These are phyloP conservation scores for Plasmodium inui DNA, from an alignment of 169 alveolate genomes.

Conservation along the genomic window DNA sequence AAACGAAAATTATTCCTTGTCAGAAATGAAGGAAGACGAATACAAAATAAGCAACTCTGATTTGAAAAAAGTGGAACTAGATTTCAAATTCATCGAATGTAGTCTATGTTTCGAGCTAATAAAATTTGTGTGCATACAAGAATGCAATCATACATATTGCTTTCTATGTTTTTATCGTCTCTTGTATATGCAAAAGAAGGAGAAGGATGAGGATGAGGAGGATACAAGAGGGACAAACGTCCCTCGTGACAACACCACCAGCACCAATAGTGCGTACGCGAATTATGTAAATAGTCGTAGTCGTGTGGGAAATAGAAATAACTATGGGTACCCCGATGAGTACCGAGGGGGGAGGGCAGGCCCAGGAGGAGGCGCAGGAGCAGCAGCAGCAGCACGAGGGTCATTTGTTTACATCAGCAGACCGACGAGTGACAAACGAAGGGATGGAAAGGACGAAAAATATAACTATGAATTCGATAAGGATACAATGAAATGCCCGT, in stretches of 20 bases:
- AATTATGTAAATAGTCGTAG: neutral
- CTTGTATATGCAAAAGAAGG: conserved; percentile 65
- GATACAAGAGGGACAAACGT: neutral
- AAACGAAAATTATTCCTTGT: conserved; percentile 25
- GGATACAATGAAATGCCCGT: conserved; percentile 64
- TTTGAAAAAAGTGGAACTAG: conserved; percentile 65
- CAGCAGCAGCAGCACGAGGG: neutral
- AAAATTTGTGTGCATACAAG: conserved; percentile 71
- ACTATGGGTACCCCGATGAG: neutral
- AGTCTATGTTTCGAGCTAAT: conserved; percentile 70
- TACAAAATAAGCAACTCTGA: conserved; percentile 38
- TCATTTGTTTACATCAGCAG: neutral
- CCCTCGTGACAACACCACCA: neutral
- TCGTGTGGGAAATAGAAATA: neutral
- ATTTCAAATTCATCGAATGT: conserved; percentile 72
- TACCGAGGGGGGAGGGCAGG: neutral
- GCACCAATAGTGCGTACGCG: neutral
- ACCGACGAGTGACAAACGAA: conserved; percentile 1
- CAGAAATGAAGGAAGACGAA: conserved; percentile 57
- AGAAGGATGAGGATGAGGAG: conserved; percentile 28
- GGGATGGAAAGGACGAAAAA: conserved; percentile 32
- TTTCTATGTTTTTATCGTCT: conserved; percentile 72
- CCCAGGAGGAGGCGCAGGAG: neutral
- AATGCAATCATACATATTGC: conserved; percentile 74
- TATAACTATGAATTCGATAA: conserved; percentile 53